Evolutionary conservation across 768 basidiomycete genomes (phyloP).

Genomic region (Naematelia aurantialba): DNA sequence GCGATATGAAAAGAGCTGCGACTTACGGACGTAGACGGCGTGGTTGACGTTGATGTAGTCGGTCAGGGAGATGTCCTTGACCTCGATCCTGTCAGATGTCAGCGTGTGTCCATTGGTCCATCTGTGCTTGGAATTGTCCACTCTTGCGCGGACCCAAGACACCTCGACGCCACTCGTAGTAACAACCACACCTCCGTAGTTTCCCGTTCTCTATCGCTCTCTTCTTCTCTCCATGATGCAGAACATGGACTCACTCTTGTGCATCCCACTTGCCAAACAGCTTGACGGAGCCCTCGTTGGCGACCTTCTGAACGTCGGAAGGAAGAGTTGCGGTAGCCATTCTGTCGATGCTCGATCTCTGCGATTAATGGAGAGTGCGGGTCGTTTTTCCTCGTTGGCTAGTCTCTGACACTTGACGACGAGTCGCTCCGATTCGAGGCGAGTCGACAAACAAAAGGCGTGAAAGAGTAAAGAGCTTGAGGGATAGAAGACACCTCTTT

Average conservation of each 20-base stretch:
- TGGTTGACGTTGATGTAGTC: conserved; percentile 99
- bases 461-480: background rate
- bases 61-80: conserved; percentile 97
- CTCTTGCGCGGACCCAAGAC: too few relatives aligned
- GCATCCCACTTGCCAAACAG: conserved; percentile 99
- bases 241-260: conserved; percentile 69
- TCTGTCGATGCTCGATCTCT: too few relatives aligned
- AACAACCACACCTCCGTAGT: too few relatives aligned
- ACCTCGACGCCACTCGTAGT: background rate
- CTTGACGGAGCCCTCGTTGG: conserved; percentile 62
- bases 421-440: background rate
- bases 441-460: background rate
- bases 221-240: conserved; percentile 2
- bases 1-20: conserved; percentile 4
- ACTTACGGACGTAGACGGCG: conserved; percentile 77
- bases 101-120: conserved; percentile 2
- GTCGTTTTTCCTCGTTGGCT: background rate
- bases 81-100: conserved; percentile 74
- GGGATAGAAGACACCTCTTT: background rate
- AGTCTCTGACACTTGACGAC: background rate
- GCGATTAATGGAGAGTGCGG: background rate
- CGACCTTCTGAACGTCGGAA: conserved; percentile 51
- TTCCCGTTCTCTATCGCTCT: background rate
- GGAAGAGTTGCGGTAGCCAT: conserved; percentile 27
- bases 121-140: too few relatives aligned